A percentile compares a stretch with the other conserved stretches of the same genome.
Evolutionary conservation across 805 yeast genomes (phyloP).

Genomic region (Metschnikowia koreensis): DNA sequence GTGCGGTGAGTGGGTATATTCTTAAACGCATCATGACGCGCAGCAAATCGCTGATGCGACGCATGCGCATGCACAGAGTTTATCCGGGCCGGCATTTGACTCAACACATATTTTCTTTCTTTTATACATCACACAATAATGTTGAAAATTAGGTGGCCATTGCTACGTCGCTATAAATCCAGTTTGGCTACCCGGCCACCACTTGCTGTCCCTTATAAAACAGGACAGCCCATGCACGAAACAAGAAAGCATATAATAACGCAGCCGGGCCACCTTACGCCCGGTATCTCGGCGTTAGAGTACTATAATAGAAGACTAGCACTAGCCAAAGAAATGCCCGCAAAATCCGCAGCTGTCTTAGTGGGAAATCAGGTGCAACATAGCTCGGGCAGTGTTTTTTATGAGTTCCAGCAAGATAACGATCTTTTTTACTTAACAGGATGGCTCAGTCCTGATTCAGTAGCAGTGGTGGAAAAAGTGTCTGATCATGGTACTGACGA

Average conservation of each 20-base stretch:
- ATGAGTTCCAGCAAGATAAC: slow-evolving; percentile 89
- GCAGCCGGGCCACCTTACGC: slow-evolving; percentile 76
- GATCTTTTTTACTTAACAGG: slow-evolving; percentile 87
- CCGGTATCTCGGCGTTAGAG: slow-evolving; percentile 82
- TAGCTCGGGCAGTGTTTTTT: slow-evolving; percentile 88
- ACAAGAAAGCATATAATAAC: slow-evolving; percentile 75
- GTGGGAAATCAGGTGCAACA: slow-evolving; percentile 71
- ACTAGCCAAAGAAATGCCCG: slow-evolving; percentile 58
- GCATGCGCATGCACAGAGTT: slow-evolving; percentile 7
- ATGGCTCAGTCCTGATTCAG: slow-evolving; percentile 86
- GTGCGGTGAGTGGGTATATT: background rate
- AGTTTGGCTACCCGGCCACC: slow-evolving; percentile 25
- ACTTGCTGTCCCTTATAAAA: slow-evolving; percentile 31
- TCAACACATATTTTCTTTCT: background rate
- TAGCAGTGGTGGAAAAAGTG: slow-evolving; percentile 64
- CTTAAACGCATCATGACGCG: slow-evolving; percentile 7
- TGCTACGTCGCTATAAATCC: slow-evolving; percentile 8
- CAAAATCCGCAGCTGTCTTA: slow-evolving; percentile 66
- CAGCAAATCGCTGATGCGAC: slow-evolving; percentile 4
- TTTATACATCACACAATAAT: background rate
- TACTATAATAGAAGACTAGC: slow-evolving; percentile 67
- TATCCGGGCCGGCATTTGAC: slow-evolving; percentile 5
- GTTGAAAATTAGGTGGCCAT: slow-evolving; percentile 1
- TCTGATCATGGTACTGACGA: slow-evolving; percentile 44
- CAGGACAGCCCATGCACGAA: slow-evolving; percentile 87